Evolutionary conservation across 2,329 filamentous ascomycete genomes (phyloP), one percentile per base, ranked within the genome.

Genomic region (Pestalotiopsis sp.): DNA sequence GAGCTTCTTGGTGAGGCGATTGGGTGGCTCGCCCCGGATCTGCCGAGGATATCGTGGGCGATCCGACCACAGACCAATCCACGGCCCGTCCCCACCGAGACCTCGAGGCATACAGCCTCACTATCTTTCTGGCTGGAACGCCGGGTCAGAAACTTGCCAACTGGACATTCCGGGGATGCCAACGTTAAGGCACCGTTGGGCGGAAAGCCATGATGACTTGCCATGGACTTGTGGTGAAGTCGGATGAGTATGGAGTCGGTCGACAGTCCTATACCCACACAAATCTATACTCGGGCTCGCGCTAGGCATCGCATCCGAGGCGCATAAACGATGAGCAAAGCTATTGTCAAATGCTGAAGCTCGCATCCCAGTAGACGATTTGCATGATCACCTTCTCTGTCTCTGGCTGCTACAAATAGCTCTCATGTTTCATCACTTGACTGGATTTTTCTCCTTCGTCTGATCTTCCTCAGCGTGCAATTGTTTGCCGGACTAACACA

Each of bases 321-420:
- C 59, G 59, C 59, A 62, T 62, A 62, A 62, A 62, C 59, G 57
- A 62, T 39, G 25, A 41, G 25, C 25, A 52, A 36, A 39, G 27
- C 31, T 62, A 20, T 62, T 62, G 36, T 62, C 36, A 36, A 36
- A 62, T 20, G 59, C 36, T 39, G 31, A 62, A 39, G 57, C 27
- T 62, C 14, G 17, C 25, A 62, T 39, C 59, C 59, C 14, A 62
- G 59, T 31, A 62, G 36, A 27, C 59, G 7, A 62, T 39, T 39
- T 39, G 25, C 59, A 62, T 38, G 59, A 62, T 36, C 36, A 20
- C n/a, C 59, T 14, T 27, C n/a, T 27, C 59, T 39, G 23, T 36
- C 31, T 31, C 17, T 20, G 36, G 31, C 1, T 14, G 57, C 59
- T 62, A 62, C 59, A 62, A 62, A 62, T 62, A 62, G 59, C 59